Percentiles rank a stretch among this genome's conserved stretches.
phyloP scores from a whole-genome alignment of 352 stramenopile genomes.

The Phytophthora cactorum region DNA sequence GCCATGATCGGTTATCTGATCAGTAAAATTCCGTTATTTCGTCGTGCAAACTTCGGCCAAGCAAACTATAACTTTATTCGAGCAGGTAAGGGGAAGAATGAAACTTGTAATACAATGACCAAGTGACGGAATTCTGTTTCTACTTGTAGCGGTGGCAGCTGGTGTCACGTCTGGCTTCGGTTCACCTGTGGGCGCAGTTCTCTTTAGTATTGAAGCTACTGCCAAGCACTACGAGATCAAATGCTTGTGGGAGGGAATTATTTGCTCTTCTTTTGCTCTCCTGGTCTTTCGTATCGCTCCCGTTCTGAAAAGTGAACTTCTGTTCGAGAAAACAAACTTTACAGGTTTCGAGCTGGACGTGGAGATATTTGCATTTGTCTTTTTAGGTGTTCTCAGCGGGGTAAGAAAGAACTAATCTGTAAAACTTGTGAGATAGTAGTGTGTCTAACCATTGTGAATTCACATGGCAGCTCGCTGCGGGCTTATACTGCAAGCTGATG shows the following conservation, averaged over 20 bases:
- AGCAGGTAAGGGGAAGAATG: slow-evolving; percentile 39
- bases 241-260: slow-evolving; percentile 85
- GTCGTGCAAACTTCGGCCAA: slow-evolving; percentile 70
- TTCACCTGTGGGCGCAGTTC: slow-evolving; percentile 72
- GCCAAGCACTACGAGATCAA: slow-evolving; percentile 88
- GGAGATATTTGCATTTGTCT: slow-evolving; percentile 78
- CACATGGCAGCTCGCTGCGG: slow-evolving; percentile 53
- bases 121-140: neutral
- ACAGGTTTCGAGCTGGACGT: slow-evolving; percentile 81
- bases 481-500: slow-evolving; percentile 72
- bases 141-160: slow-evolving; percentile 59
- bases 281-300: slow-evolving; percentile 79
- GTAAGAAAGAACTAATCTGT: slow-evolving; percentile 29
- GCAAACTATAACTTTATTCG: slow-evolving; percentile 81
- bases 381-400: slow-evolving; percentile 72
- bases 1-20: slow-evolving; percentile 79
- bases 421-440: neutral
- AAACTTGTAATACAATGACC: neutral
- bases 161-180: slow-evolving; percentile 86
- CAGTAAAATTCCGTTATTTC: slow-evolving; percentile 70
- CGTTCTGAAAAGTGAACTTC: slow-evolving; percentile 73
- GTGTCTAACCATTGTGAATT: neutral
- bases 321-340: slow-evolving; percentile 87
- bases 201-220: slow-evolving; percentile 88
- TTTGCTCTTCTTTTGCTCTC: slow-evolving; percentile 81